Percentiles rank a stretch among this genome's conserved stretches.
Evolutionary conservation across 2,329 filamentous ascomycete genomes (phyloP).

Genomic region (Exophiala mesophila): DNA sequence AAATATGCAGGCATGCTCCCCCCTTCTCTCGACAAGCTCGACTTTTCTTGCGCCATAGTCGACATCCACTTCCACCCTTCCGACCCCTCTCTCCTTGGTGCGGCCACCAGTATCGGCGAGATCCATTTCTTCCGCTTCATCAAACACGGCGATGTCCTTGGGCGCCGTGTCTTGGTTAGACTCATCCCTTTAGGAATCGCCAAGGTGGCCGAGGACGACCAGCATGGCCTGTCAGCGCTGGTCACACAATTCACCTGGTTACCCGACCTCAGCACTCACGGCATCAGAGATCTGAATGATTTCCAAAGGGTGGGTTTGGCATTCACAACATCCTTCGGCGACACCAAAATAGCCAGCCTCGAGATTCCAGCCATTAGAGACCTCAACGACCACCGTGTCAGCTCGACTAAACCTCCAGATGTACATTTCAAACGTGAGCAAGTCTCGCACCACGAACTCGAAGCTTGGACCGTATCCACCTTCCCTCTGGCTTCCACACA

Average conservation of each 20-base stretch:
- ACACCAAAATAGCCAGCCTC: constrained; percentile 11
- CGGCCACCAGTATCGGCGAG: constrained; percentile 71
- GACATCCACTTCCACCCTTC: constrained; percentile 75
- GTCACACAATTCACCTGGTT: constrained; percentile 25
- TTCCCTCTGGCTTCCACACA: constrained; percentile 32
- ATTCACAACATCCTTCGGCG: constrained; percentile 38
- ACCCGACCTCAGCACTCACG: constrained; percentile 9
- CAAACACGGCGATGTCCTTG: constrained; percentile 20
- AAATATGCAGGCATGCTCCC: constrained; percentile 16
- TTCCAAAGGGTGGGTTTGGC: constrained; percentile 13
- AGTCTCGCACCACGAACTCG: constrained; percentile 42
- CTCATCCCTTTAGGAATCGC: constrained; percentile 38
- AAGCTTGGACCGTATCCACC: constrained; percentile 71
- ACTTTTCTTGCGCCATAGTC: constrained; percentile 62
- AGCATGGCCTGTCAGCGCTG: constrained; percentile 17
- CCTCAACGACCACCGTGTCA: constrained; percentile 10
- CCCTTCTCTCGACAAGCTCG: constrained; percentile 26
- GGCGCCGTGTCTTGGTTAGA: constrained; percentile 25
- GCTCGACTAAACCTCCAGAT: constrained; percentile 18
- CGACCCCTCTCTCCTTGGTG: constrained; percentile 57
- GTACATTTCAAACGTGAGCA: background rate
- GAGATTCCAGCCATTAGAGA: constrained; percentile 36
- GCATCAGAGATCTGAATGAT: constrained; percentile 13
- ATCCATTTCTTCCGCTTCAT: constrained; percentile 55
- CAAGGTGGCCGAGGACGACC: constrained; percentile 11